Evolutionary conservation across 1,139 yeast genomes (phyloP).

Genomic region (Chernovozyma sophiae-reginae): DNA sequence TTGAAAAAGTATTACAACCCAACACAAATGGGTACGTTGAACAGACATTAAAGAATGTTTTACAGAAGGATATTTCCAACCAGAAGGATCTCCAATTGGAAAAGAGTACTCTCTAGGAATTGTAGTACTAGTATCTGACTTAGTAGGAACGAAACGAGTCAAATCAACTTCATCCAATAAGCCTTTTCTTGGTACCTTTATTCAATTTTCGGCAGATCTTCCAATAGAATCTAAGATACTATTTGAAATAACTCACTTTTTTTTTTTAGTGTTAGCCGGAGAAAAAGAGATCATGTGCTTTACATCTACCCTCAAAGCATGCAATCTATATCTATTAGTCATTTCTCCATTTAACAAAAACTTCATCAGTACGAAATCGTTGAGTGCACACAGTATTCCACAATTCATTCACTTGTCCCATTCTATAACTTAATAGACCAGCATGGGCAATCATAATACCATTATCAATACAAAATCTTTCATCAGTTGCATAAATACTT

Average conservation of each 20-base stretch:
- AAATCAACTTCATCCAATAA: conserved; percentile 3
- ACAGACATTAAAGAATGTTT: background rate
- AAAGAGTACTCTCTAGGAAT: background rate
- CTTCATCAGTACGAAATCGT: conserved; percentile 91
- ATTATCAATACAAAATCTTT: conserved; percentile 92
- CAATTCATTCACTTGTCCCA: conserved; percentile 64
- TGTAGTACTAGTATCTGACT: conserved; percentile 35
- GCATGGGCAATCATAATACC: conserved; percentile 99
- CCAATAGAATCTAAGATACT: background rate
- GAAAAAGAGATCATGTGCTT: too few species aligned
- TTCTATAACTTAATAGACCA: conserved; percentile 80
- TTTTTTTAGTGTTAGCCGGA: background rate
- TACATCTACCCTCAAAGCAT: too few species aligned
- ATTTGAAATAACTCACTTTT: background rate
- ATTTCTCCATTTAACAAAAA: conserved; percentile 83
- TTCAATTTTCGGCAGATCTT: conserved; percentile 20
- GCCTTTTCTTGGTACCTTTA: conserved; percentile 20
- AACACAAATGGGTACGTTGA: background rate
- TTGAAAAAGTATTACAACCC: background rate
- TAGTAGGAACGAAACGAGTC: conserved; percentile 3
- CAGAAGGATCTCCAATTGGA: too few species aligned
- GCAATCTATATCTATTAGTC: too few species aligned
- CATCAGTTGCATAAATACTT: conserved; percentile 88
- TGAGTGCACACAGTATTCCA: conserved; percentile 85
- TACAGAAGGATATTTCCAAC: background rate